phyloP scores from a whole-genome alignment of 495 filamentous ascomycete genomes.

The Podospora australis region DNA sequence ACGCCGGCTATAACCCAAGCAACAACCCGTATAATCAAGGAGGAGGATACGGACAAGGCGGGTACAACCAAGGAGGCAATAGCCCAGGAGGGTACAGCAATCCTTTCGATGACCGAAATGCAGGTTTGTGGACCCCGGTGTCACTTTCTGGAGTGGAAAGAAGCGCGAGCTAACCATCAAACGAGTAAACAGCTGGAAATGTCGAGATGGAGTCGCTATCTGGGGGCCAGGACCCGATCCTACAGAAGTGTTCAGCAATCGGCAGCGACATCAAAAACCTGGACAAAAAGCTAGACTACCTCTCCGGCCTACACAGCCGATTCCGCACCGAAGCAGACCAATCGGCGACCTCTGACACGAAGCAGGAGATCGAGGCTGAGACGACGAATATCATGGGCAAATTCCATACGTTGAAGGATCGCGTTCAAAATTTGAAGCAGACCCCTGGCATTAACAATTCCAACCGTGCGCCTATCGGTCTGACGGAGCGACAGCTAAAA shows the following conservation, averaged over 20 bases:
- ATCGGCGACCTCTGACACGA: constrained; percentile 42
- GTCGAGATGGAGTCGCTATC: constrained; percentile 60
- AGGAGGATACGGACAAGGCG: not conserved
- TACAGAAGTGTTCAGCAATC: constrained; percentile 77
- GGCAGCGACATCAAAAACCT: constrained; percentile 69
- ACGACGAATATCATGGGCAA: constrained; percentile 68
- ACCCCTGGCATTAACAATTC: constrained; percentile 64
- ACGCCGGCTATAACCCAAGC: constrained; percentile 15
- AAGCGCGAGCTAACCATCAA: constrained; percentile 17
- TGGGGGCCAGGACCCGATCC: constrained; percentile 51
- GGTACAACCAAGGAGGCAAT: not conserved
- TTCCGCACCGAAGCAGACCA: constrained; percentile 55
- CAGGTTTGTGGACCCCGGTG: no score
- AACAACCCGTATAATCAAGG: not conserved
- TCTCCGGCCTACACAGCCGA: constrained; percentile 52
- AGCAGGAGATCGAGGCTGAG: constrained; percentile 52
- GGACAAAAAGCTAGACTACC: constrained; percentile 54
- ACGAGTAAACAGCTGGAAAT: constrained; percentile 30
- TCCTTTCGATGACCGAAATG: constrained; percentile 19
- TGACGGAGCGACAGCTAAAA: constrained; percentile 71
- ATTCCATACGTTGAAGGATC: constrained; percentile 67
- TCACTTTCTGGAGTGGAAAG: no score
- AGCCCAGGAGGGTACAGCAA: constrained; percentile 21
- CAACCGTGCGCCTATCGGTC: constrained; percentile 72
- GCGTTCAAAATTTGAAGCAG: constrained; percentile 71